A percentile compares a stretch with the other conserved stretches of the same genome.
These are phyloP conservation scores for Metschnikowia rubicola DNA, from an alignment of 805 yeast species.

Conservation along the genomic window DNA sequence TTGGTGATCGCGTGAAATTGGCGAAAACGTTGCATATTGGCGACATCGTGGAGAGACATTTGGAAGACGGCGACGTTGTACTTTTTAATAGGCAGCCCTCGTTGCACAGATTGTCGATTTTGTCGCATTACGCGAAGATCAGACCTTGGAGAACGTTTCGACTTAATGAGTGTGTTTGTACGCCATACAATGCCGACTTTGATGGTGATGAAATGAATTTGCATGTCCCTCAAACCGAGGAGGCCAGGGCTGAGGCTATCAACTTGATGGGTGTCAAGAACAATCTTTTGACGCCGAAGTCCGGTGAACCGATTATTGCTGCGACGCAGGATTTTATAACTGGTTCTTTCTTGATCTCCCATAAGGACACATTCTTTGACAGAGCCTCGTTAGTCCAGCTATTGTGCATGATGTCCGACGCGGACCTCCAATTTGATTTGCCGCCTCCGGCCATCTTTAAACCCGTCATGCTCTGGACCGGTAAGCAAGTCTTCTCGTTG, in stretches of 20 bases:
- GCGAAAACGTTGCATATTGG: conserved; percentile 80
- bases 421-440: conserved; percentile 76
- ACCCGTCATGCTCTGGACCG: conserved; percentile 93
- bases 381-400: conserved; percentile 80
- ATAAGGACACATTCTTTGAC: conserved; percentile 90
- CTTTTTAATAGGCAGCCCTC: conserved; percentile 98
- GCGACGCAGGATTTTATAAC: conserved; percentile 99
- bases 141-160: conserved; percentile 98
- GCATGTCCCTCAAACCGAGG: conserved; percentile 98
- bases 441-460: conserved; percentile 95
- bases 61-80: conserved; percentile 96
- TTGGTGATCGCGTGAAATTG: conserved; percentile 76
- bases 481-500: conserved; percentile 89
- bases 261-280: conserved; percentile 97
- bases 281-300: conserved; percentile 89
- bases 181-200: conserved; percentile 98
- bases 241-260: conserved; percentile 98
- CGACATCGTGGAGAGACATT: conserved; percentile 92
- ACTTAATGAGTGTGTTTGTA: conserved; percentile 96
- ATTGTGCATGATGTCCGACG: conserved; percentile 95
- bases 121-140: conserved; percentile 92
- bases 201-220: conserved; percentile 99
- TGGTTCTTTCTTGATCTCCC: conserved; percentile 88
- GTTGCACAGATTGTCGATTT: conserved; percentile 86
- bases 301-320: conserved; percentile 99